These are phyloP conservation scores for Vitis rotundifolia DNA, from an alignment of 164 flowering plant species.

Conservation along the genomic window DNA sequence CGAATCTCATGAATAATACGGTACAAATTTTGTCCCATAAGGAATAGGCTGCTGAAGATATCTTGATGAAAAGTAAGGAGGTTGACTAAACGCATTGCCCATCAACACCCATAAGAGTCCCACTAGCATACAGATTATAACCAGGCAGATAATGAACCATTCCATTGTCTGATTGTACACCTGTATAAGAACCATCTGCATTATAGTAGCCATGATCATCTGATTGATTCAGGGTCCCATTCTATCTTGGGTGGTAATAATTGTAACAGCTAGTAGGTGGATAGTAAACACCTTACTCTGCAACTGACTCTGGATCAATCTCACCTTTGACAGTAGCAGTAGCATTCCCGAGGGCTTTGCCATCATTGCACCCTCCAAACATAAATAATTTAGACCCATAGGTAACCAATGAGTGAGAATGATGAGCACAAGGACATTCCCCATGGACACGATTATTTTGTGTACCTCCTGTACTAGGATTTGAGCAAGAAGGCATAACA, in stretches of 20 bases:
- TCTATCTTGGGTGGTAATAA: constrained; percentile 43
- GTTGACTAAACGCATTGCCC: constrained; percentile 36
- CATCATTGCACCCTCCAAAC: constrained; percentile 88
- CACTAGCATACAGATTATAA: constrained; percentile 34
- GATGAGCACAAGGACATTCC: constrained; percentile 78
- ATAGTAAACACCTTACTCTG: no score
- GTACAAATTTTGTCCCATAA: constrained; percentile 33
- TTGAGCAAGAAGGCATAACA: no score
- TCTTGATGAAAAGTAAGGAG: constrained; percentile 33
- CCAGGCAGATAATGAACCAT: constrained; percentile 35
- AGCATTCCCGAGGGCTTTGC: constrained; percentile 64
- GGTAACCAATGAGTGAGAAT: constrained; percentile 85
- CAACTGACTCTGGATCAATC: constrained; percentile 25
- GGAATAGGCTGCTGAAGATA: constrained; percentile 27
- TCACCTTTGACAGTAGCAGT: constrained; percentile 27
- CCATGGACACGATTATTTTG: constrained; percentile 39
- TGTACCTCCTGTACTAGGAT: no score
- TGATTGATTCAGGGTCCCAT: constrained; percentile 17
- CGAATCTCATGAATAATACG: constrained; percentile 32
- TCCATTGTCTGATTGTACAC: constrained; percentile 35
- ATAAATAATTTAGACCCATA: constrained; percentile 53
- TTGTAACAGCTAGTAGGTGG: constrained; percentile 35
- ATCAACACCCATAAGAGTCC: constrained; percentile 35
- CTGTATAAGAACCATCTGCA: constrained; percentile 22
- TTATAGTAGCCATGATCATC: constrained; percentile 23